These are phyloP conservation scores for Russula sp. DNA, from an alignment of 768 basidiomycete species.

Conservation along the genomic window DNA sequence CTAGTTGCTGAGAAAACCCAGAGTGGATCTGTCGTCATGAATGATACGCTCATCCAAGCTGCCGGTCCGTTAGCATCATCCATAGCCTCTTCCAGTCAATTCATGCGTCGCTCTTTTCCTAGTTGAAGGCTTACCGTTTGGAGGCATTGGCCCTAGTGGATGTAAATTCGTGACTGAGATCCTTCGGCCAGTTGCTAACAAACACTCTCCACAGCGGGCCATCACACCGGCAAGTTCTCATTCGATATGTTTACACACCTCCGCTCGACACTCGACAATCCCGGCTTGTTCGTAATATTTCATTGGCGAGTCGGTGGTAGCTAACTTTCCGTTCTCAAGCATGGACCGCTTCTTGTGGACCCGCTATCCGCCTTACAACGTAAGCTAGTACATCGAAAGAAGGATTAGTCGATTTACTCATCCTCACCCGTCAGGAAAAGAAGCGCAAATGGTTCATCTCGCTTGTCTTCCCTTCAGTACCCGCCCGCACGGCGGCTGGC, in stretches of 20 bases:
- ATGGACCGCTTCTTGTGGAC: constrained; percentile 31
- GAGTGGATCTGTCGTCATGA: constrained; percentile 64
- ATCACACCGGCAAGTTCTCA: constrained; percentile 63
- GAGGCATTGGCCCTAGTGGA: constrained; percentile 67
- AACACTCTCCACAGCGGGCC: constrained; percentile 43
- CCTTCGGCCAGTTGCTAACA: constrained; percentile 3
- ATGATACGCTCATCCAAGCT: constrained; percentile 61
- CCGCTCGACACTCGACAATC: constrained; percentile 47
- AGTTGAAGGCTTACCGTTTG: constrained; percentile 66
- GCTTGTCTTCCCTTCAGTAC: constrained; percentile 33
- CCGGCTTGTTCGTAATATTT: constrained; percentile 32
- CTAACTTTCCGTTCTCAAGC: constrained; percentile 21
- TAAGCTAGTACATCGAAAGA: constrained; percentile 21
- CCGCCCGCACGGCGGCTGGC: constrained; percentile 36
- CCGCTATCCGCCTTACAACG: constrained; percentile 38
- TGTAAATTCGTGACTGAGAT: constrained; percentile 38
- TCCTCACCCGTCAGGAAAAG: constrained; percentile 17
- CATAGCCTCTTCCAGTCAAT: background rate
- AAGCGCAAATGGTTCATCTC: constrained; percentile 29
- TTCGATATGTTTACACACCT: constrained; percentile 79
- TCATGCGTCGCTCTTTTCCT: constrained; percentile 5
- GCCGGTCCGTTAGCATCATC: constrained; percentile 38
- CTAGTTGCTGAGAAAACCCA: constrained; percentile 64
- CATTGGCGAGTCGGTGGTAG: background rate
- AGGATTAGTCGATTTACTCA: background rate